Conservation (phyloP, 2,329 filamentous ascomycete genomes). For the Penicillium sp. region DNA sequence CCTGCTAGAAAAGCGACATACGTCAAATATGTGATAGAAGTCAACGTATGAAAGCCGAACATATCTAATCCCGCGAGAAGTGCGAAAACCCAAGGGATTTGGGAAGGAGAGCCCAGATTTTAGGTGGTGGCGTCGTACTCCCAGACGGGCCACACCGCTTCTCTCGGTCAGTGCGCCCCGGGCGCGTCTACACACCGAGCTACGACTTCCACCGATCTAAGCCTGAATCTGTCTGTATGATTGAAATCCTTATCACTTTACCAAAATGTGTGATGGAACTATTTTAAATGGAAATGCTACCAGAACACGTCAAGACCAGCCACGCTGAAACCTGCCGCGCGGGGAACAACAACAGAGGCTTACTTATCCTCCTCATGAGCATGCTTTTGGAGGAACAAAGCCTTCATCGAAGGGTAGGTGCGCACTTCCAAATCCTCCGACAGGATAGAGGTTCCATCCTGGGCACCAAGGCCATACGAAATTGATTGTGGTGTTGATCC, state of each 20-base stretch:
- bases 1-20: not conserved
- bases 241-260: too few species aligned
- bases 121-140: too few species aligned
- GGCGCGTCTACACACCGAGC: too few species aligned
- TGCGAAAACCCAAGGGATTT: not conserved
- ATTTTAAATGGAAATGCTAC: too few species aligned
- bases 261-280: too few species aligned
- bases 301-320: too few species aligned
- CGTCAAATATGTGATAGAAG: not conserved
- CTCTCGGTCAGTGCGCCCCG: too few species aligned
- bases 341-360: not conserved
- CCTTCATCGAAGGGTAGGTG: conserved; percentile 11
- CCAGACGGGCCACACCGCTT: too few species aligned
- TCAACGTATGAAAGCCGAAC: not conserved
- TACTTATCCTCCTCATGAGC: conserved; percentile 44
- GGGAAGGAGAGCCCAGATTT: not conserved
- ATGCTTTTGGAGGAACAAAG: conserved; percentile 12
- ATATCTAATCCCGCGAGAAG: not conserved
- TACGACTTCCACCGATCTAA: too few species aligned
- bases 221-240: too few species aligned
- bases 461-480: not conserved
- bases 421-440: conserved; percentile 10
- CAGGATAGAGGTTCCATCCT: not conserved
- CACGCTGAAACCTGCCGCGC: not conserved
- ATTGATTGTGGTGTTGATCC: conserved; percentile 9